Evolutionary conservation across 1,284 basidiomycete genomes (phyloP), one percentile per base, ranked within the genome.

Genomic region (Bjerkandera adusta): DNA sequence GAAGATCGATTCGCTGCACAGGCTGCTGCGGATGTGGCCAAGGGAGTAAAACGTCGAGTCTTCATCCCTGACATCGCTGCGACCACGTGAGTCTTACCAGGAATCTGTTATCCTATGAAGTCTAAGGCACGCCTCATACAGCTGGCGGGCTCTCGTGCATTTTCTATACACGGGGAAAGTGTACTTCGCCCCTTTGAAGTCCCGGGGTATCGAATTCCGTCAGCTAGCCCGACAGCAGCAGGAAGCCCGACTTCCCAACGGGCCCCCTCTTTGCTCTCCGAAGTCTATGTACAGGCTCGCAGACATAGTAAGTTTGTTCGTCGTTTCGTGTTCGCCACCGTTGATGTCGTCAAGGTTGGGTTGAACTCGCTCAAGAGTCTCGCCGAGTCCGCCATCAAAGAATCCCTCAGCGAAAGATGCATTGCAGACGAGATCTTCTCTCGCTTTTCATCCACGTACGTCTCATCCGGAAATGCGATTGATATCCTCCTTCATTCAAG

Each of bases 211-310:
- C 25, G 8, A 11, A 11, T 13, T 13, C n/a, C 38, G 21, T 20
- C 5, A 6, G 4, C 5, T 16, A n/a, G 4, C 25, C 12, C 11
- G 18, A 11, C 4, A 5, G 10, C 22, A 10, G 8, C 22, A 11
- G 11, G 4, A 13, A 5, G 12, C 4, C 5, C 22, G 29, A 11
- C 6, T 5, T 10, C 26, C 38, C 16, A 5, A n/a, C 26, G 13
- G 38, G 25, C 40, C 40, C 18, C 24, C 27, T 3, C 16, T 16
- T 8, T 42, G 40, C 27, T 42, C 40, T 6, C 18, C 8, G 24
- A 42, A 42, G 40, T 42, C 40, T 3, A 32, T 42, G 8, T 42
- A 32, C 18, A 25, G 40, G 11, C 18, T 42, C 18, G 40, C 40
- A 7, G 40, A 30, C 11, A 27, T 27, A 15, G 40, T 32, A 8